phyloP scores from a whole-genome alignment of 2,329 filamentous ascomycete genomes.

The Eurotiales sp. region DNA sequence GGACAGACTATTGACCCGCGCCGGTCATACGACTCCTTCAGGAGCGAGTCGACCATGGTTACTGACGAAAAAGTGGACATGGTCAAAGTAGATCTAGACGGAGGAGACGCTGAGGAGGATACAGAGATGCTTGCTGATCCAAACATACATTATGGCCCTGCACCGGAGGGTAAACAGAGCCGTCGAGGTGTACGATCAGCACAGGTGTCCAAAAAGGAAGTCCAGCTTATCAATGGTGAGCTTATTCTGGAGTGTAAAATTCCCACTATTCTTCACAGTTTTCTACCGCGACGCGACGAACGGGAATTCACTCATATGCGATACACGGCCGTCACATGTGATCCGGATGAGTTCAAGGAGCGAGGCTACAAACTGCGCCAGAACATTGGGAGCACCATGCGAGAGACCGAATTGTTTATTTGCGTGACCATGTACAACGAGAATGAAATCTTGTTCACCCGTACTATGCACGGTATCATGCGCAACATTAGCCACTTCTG shows the following conservation, averaged over 20 bases:
- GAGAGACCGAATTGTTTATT: constrained; percentile 94
- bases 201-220: constrained; percentile 89
- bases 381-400: constrained; percentile 74
- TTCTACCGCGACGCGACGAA: constrained; percentile 86
- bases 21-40: constrained; percentile 62
- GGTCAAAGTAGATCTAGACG: constrained; percentile 43
- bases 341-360: constrained; percentile 87
- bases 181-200: constrained; percentile 81
- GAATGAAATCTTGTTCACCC: constrained; percentile 91
- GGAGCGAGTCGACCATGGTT: constrained; percentile 56
- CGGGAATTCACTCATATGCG: constrained; percentile 98
- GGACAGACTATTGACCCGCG: constrained; percentile 43
- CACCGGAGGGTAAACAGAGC: constrained; percentile 80
- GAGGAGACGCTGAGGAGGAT: constrained; percentile 43
- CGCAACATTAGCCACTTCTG: constrained; percentile 98
- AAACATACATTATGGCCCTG: constrained; percentile 74
- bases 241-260: constrained; percentile 98
- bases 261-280: constrained; percentile 95
- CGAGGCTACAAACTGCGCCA: constrained; percentile 91
- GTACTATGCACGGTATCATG: constrained; percentile 98
- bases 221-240: constrained; percentile 94
- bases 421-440: constrained; percentile 99
- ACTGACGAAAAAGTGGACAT: constrained; percentile 50
- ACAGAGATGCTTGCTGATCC: constrained; percentile 61
- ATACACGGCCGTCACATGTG: constrained; percentile 97